Percentiles rank a stretch among this genome's conserved stretches.
These are phyloP conservation scores for Botrytis deweyae DNA, from an alignment of 2,329 filamentous ascomycete genomes.

Conservation along the genomic window DNA sequence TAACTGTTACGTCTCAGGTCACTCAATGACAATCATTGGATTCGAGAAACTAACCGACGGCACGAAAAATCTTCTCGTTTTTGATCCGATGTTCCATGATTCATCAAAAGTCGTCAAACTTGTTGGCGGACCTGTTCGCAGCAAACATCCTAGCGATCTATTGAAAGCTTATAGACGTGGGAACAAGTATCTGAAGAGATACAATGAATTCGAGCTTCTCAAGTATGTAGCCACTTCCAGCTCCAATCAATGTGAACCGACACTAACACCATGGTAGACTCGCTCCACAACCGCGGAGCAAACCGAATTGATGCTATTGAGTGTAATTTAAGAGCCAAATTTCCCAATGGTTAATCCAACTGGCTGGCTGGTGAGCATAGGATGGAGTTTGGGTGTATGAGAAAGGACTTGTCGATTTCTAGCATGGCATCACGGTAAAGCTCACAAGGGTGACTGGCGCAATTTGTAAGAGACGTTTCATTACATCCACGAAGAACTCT, in stretches of 20 bases:
- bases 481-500: neutral
- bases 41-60: constrained; percentile 69
- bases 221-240: constrained; percentile 44
- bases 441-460: neutral
- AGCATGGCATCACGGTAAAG: neutral
- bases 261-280: constrained; percentile 3
- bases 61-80: constrained; percentile 71
- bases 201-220: constrained; percentile 76
- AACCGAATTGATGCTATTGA: neutral
- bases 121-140: constrained; percentile 49
- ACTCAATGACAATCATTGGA: constrained; percentile 88
- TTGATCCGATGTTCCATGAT: constrained; percentile 81
- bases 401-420: neutral
- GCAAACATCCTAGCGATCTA: constrained; percentile 51
- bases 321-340: neutral
- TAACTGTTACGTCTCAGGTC: constrained; percentile 52
- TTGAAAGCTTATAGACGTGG: constrained; percentile 74
- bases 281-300: neutral
- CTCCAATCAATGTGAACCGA: neutral
- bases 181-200: constrained; percentile 64
- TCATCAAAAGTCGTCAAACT: constrained; percentile 61
- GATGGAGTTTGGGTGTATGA: constrained; percentile 8
- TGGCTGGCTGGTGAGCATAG: neutral
- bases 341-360: neutral
- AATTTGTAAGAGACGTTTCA: neutral